phyloP scores from a whole-genome alignment of 2,329 filamentous ascomycete species.

The Albifimbria verrucaria region DNA sequence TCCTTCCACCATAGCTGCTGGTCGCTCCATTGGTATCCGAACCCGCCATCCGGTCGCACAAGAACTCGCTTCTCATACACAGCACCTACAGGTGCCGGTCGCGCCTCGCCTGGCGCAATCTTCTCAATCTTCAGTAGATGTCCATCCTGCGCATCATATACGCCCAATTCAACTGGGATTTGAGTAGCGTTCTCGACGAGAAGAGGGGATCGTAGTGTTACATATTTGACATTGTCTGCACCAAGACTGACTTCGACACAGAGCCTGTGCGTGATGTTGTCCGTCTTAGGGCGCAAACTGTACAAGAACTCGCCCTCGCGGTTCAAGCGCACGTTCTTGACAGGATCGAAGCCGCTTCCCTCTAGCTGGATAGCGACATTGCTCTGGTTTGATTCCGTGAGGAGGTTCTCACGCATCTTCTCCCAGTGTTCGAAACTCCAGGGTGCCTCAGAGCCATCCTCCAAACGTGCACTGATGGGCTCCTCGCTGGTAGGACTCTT shows the following conservation, averaged over 20 bases:
- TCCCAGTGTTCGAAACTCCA: conserved; percentile 98
- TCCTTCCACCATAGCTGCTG: conserved; percentile 93
- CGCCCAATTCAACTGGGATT: conserved; percentile 88
- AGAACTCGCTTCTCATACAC: conserved; percentile 86
- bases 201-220: conserved; percentile 88
- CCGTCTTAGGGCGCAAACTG: conserved; percentile 80
- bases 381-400: conserved; percentile 76
- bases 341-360: conserved; percentile 87
- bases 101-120: conserved; percentile 84
- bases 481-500: conserved; percentile 64
- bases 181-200: conserved; percentile 95
- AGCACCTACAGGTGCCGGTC: conserved; percentile 88
- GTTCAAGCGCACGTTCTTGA: conserved; percentile 84
- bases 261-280: conserved; percentile 81
- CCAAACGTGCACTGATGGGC: conserved; percentile 70
- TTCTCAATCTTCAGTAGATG: conserved; percentile 97
- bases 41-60: conserved; percentile 88
- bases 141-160: conserved; percentile 83
- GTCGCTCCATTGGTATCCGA: conserved; percentile 92
- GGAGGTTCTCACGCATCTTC: conserved; percentile 89
- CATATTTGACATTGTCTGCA: conserved; percentile 96
- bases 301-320: conserved; percentile 94
- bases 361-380: conserved; percentile 82
- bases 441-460: conserved; percentile 85
- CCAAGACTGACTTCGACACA: conserved; percentile 89